Conservation (phyloP, 352 stramenopile genomes). For the Globisporangium uncinulatum region DNA sequence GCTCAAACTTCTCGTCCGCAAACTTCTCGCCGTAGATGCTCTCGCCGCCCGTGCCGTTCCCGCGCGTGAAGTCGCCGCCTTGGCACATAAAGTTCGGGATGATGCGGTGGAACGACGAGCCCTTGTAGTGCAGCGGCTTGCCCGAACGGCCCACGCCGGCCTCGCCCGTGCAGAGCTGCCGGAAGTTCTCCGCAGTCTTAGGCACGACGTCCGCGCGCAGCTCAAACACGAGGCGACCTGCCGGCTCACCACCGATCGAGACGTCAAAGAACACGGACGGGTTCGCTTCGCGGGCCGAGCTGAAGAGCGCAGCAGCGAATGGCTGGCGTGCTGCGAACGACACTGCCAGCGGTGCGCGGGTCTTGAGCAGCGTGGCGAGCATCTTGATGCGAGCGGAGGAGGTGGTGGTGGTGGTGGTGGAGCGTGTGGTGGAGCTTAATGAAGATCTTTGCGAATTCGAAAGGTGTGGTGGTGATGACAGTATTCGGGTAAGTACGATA, state of each 20-base stretch:
- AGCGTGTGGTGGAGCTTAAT: not conserved
- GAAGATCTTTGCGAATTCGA: not conserved
- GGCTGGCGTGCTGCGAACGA: slow-evolving; percentile 12
- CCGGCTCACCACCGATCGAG: slow-evolving; percentile 87
- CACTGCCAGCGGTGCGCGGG: slow-evolving; percentile 13
- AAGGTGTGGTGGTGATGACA: not conserved
- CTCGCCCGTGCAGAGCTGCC: slow-evolving; percentile 95
- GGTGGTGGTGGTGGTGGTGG: not conserved
- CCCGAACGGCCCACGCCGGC: slow-evolving; percentile 83
- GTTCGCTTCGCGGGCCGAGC: slow-evolving; percentile 58
- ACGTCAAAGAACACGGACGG: slow-evolving; percentile 97
- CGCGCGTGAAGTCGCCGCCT: slow-evolving; percentile 95
- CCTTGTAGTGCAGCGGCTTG: slow-evolving; percentile 86
- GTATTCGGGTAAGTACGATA: too few species aligned
- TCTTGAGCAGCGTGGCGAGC: slow-evolving; percentile 24
- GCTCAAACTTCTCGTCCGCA: slow-evolving; percentile 94
- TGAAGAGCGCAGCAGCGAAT: slow-evolving; percentile 38
- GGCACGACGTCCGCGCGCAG: slow-evolving; percentile 94
- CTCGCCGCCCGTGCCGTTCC: slow-evolving; percentile 85
- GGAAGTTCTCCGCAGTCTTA: slow-evolving; percentile 99
- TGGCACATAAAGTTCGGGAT: slow-evolving; percentile 95
- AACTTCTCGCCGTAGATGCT: slow-evolving; percentile 96
- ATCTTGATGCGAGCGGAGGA: slow-evolving; percentile 3
- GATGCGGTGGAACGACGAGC: slow-evolving; percentile 90
- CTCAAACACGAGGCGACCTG: slow-evolving; percentile 84